Base-by-base conservation (phyloP, 73 alveolate species). In the Paramecium biaurelia region DNA sequence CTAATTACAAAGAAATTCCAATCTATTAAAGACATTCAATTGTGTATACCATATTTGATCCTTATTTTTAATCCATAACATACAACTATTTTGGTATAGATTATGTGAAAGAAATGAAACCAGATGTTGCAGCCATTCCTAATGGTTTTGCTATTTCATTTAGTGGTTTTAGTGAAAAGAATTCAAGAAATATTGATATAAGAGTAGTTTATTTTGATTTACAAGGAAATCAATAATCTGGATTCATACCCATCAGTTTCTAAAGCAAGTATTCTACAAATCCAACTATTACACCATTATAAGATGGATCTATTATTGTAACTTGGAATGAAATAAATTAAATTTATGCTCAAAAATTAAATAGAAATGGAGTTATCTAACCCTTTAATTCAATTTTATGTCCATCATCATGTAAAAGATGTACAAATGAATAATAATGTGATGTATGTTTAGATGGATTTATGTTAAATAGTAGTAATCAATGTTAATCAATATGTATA, bases 141-240 rank as follows among this genome's bases (percentile, higher is more conserved):
- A 63, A 63, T 26, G 84, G 84, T 30, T 63, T 63, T 32, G 84
- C 47, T 0, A 26, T 63, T 14, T 23, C 84, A 12, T 63, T 63
- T 26, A 1, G 47, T 23, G 84, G 84, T 5, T 2, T 32, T 3
- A 63, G 28, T 26, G 84, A 63, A 63, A 26, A 4, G 10, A 63
- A 63, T 63, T 63, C 3, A 11, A 26, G 45, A 63, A 10, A 26
- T 63, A 63, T 63, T 63, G 84, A 63, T 63, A 1, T 63, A 0
- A 63, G 84, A 63, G 45, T 63, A 63, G 84, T 63, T 3, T 63
- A 63, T 63, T 63, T 63, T 24, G 84, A 63, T 63, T 63, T 63
- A 63, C 4, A 12, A 9, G 84, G 84, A 0, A 63, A 26, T 63
- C 26, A 63, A 63, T 63, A 63, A 63, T 30, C 84, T 12, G 84